These are phyloP conservation scores for Botryotinia calthae DNA, from an alignment of 2,329 filamentous ascomycete species.

Conservation along the genomic window DNA sequence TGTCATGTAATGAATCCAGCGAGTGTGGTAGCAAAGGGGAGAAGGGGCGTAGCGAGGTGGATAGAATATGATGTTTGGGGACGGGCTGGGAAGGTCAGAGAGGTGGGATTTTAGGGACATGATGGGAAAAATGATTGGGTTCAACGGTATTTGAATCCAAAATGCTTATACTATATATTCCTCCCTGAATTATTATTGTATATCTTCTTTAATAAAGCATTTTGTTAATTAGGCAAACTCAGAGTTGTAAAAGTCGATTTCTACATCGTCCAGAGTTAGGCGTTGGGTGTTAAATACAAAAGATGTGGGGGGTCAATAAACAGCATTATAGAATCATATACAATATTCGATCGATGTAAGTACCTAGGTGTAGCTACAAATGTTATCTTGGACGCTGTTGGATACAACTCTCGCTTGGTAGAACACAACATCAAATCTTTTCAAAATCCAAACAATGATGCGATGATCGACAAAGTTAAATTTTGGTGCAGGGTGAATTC, in stretches of 20 bases:
- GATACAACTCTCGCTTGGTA: background rate
- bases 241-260: background rate
- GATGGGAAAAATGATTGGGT: background rate
- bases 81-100: slow-evolving; percentile 35
- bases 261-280: background rate
- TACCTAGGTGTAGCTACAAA: background rate
- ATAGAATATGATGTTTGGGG: slow-evolving; percentile 72
- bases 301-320: background rate
- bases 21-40: slow-evolving; percentile 65
- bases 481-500: background rate
- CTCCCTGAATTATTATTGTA: background rate
- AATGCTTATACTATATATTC: background rate
- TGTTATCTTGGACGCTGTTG: background rate
- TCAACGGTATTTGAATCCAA: background rate
- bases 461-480: background rate
- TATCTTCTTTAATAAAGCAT: background rate
- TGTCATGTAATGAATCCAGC: slow-evolving; percentile 96
- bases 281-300: background rate
- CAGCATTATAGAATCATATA: background rate
- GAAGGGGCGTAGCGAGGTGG: slow-evolving; percentile 73
- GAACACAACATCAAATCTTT: background rate
- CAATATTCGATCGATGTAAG: background rate
- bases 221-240: background rate
- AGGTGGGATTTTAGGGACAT: slow-evolving; percentile 33
- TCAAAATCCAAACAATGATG: background rate